Percentiles rank a stretch among this genome's conserved stretches.
These are phyloP conservation scores for Phialemoniopsis sp. DNA, from an alignment of 2,329 filamentous ascomycete species.

Conservation along the genomic window DNA sequence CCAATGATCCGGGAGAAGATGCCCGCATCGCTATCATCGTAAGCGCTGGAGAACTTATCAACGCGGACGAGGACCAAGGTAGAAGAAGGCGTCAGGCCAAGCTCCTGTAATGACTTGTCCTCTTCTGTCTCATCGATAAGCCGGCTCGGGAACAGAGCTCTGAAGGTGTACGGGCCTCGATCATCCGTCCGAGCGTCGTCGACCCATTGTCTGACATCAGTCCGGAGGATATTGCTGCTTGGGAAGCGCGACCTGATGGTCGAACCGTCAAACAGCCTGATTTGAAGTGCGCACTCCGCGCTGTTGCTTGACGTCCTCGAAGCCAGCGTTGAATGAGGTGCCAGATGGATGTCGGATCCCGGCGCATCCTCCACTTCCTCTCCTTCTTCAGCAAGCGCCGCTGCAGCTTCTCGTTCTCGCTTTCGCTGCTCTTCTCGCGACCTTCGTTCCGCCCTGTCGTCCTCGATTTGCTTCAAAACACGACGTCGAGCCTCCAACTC, in stretches of 20 bases:
- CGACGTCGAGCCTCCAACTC: constrained; percentile 65
- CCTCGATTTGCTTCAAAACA: constrained; percentile 71
- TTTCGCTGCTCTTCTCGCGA: constrained; percentile 48
- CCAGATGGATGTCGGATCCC: constrained; percentile 1
- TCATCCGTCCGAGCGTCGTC: constrained; percentile 48
- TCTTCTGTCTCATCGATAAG: constrained; percentile 75
- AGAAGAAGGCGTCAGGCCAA: constrained; percentile 73
- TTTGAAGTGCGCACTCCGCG: constrained; percentile 60
- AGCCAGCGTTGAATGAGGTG: constrained; percentile 21
- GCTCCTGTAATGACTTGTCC: constrained; percentile 57
- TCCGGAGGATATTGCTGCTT: constrained; percentile 55
- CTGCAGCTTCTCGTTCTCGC: constrained; percentile 21
- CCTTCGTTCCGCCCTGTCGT: constrained; percentile 67
- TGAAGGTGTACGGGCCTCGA: constrained; percentile 73
- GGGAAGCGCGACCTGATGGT: constrained; percentile 72
- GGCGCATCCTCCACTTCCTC: constrained; percentile 14
- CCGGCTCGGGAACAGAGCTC: constrained; percentile 72
- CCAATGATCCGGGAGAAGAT: constrained; percentile 27
- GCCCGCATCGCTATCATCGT: constrained; percentile 18
- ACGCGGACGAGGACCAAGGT: constrained; percentile 80
- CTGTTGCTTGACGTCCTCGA: constrained; percentile 15
- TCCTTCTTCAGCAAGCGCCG: constrained; percentile 2
- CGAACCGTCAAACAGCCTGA: constrained; percentile 80
- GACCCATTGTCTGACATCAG: constrained; percentile 73
- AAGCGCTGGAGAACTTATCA: constrained; percentile 38